Percentiles rank a stretch among this genome's conserved stretches.
phyloP scores from a whole-genome alignment of 192 early-diverging fungal species.

The Thamnidium elegans region DNA sequence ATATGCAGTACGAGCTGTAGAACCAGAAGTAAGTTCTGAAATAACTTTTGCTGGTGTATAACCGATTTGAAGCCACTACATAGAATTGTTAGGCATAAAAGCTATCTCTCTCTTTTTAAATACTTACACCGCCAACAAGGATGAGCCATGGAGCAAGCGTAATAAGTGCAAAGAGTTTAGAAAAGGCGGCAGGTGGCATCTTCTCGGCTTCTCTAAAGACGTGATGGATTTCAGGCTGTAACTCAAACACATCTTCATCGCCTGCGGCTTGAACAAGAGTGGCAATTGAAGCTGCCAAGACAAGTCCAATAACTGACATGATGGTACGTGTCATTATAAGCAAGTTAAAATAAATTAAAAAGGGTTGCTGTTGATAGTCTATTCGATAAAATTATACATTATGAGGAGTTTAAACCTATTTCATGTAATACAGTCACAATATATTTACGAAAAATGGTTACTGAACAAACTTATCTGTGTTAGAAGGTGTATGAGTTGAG shows the following conservation, averaged over 20 bases:
- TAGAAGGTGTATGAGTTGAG: too few species aligned
- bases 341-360: too few species aligned
- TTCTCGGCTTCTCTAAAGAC: slow-evolving; percentile 48
- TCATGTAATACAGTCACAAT: too few species aligned
- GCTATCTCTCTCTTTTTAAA: not conserved
- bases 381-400: too few species aligned
- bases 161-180: slow-evolving; percentile 36
- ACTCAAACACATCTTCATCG: slow-evolving; percentile 32
- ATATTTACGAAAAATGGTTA: too few species aligned
- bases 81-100: too few species aligned
- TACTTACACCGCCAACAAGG: slow-evolving; percentile 42
- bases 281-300: not conserved
- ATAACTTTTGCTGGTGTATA: slow-evolving; percentile 37
- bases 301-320: slow-evolving; percentile 2
- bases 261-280: slow-evolving; percentile 27
- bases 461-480: too few species aligned
- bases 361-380: too few species aligned
- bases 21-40: slow-evolving; percentile 1
- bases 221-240: slow-evolving; percentile 50
- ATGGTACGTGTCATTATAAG: slow-evolving; percentile 14
- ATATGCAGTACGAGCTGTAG: slow-evolving; percentile 9
- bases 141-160: slow-evolving; percentile 43
- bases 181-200: slow-evolving; percentile 43
- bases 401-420: too few species aligned
- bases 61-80: slow-evolving; percentile 43